These are phyloP conservation scores for Crucihimalaya himalaica DNA, from an alignment of 345 rosid genomes.

Conservation along the genomic window DNA sequence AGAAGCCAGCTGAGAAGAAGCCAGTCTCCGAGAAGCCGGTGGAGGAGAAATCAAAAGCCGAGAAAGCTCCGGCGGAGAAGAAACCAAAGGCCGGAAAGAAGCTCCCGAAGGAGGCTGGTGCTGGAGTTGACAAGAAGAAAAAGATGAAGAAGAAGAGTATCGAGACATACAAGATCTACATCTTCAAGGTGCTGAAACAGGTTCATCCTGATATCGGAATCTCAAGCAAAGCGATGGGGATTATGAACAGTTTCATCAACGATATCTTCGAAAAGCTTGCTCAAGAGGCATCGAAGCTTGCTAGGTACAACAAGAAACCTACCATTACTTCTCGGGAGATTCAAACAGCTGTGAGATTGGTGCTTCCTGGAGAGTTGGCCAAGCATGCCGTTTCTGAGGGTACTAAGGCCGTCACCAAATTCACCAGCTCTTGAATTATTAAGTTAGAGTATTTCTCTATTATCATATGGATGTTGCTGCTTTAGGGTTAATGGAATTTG, in stretches of 20 bases:
- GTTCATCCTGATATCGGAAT: constrained; percentile 66
- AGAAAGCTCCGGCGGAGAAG: constrained; percentile 88
- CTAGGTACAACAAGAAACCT: constrained; percentile 86
- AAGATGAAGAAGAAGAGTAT: constrained; percentile 66
- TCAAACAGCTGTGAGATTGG: constrained; percentile 79
- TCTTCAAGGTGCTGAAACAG: constrained; percentile 68
- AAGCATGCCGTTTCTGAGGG: constrained; percentile 88
- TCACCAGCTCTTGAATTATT: constrained; percentile 58
- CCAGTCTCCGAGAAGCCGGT: constrained; percentile 64
- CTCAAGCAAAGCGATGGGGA: constrained; percentile 77
- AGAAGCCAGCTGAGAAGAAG: constrained; percentile 78
- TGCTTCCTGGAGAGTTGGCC: constrained; percentile 76
- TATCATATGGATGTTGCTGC: neutral
- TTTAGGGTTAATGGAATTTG: neutral
- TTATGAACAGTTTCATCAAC: constrained; percentile 78
- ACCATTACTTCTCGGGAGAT: constrained; percentile 82
- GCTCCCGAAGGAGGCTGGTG: constrained; percentile 68
- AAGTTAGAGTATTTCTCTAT: neutral
- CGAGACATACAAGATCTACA: constrained; percentile 91
- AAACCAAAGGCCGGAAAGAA: constrained; percentile 89
- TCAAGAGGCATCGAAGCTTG: constrained; percentile 69
- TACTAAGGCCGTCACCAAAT: constrained; percentile 78
- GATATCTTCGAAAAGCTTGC: constrained; percentile 78
- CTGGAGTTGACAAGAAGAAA: constrained; percentile 68
- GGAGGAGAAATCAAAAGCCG: constrained; percentile 72